These are phyloP conservation scores for Venturia aucupariae DNA, from an alignment of 2,329 filamentous ascomycete species.

Conservation along the genomic window DNA sequence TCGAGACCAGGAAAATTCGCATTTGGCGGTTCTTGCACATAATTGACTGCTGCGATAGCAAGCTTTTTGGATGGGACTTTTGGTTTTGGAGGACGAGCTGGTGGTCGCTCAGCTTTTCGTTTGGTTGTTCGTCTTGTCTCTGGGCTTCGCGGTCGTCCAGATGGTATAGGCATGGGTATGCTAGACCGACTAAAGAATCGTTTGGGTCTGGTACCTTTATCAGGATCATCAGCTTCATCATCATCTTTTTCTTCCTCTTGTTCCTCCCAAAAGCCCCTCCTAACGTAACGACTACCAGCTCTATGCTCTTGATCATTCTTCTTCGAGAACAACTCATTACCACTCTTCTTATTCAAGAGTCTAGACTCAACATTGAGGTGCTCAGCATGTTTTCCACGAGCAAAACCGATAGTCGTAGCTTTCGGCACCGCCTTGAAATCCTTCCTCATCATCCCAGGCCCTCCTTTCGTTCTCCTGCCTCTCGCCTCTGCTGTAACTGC, in stretches of 20 bases:
- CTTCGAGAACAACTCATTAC: not conserved
- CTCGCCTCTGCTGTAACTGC: not conserved
- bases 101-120: not conserved
- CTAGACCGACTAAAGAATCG: not conserved
- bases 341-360: not conserved
- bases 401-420: not conserved
- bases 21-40: not conserved
- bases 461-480: not conserved
- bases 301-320: not conserved
- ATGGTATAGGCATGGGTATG: not conserved
- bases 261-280: not conserved
- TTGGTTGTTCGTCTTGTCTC: not conserved
- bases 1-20: not conserved
- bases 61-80: not conserved
- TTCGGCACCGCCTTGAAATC: not conserved
- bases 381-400: not conserved
- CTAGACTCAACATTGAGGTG: not conserved
- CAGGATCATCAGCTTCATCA: not conserved
- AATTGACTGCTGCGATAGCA: not conserved
- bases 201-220: no score
- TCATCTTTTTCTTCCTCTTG: not conserved
- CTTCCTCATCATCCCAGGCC: not conserved
- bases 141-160: not conserved
- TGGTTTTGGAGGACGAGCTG: not conserved
- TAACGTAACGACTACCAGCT: not conserved